A percentile compares a stretch with the other conserved stretches of the same genome.
phyloP scores from a whole-genome alignment of 768 basidiomycete species.

The Suillus sp. region DNA sequence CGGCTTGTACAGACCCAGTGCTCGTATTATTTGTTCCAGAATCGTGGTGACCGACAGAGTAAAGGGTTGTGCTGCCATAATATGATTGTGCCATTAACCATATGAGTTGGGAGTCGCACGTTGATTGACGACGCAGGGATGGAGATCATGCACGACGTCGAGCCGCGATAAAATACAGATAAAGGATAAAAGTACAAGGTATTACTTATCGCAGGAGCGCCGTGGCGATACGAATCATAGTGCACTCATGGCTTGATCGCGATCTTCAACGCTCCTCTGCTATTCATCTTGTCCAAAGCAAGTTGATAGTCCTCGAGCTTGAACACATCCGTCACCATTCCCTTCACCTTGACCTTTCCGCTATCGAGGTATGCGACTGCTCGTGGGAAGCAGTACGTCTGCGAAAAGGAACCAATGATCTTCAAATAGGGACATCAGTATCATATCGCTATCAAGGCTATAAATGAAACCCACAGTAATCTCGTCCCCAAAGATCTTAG shows the following conservation, averaged over 20 bases:
- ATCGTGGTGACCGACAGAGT: too few species aligned
- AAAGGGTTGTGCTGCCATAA: neutral
- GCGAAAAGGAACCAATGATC: slow-evolving; percentile 92
- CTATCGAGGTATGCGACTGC: slow-evolving; percentile 88
- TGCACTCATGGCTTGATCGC: slow-evolving; percentile 52
- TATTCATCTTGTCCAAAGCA: slow-evolving; percentile 74
- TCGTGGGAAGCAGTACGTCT: slow-evolving; percentile 87
- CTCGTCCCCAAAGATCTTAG: slow-evolving; percentile 77
- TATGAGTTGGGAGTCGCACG: neutral
- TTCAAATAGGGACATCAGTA: slow-evolving; percentile 26
- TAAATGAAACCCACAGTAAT: slow-evolving; percentile 46
- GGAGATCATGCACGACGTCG: neutral
- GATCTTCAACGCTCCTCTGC: slow-evolving; percentile 61
- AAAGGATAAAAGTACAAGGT: neutral
- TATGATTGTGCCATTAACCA: neutral
- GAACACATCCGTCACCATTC: slow-evolving; percentile 75
- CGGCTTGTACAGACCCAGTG: too few species aligned
- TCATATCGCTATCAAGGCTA: neutral
- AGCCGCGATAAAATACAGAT: neutral
- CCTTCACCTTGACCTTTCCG: slow-evolving; percentile 79
- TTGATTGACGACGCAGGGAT: neutral
- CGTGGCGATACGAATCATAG: neutral
- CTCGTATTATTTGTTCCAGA: too few species aligned
- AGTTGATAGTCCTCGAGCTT: slow-evolving; percentile 69
- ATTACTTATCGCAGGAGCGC: neutral